Evolutionary conservation across 176 grass and related monocot species (phyloP).

Genomic region (Thalia dealbata): DNA sequence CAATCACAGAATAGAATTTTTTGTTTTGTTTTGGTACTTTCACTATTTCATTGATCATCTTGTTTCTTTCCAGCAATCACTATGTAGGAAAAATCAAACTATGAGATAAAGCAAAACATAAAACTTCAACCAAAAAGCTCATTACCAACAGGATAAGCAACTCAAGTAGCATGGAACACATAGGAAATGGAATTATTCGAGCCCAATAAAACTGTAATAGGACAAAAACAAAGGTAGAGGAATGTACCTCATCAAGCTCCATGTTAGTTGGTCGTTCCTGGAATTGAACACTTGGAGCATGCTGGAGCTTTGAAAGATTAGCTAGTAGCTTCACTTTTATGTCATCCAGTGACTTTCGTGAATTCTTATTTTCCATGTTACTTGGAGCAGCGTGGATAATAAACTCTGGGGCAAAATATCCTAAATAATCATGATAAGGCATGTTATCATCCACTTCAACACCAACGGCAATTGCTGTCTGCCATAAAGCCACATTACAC

Average conservation of each 20-base stretch:
- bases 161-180: too few species aligned
- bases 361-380: constrained; percentile 9
- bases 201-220: too few species aligned
- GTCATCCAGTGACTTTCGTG: not conserved
- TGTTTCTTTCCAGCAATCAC: too few species aligned
- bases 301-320: not conserved
- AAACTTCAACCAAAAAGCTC: too few species aligned
- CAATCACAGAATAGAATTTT: too few species aligned
- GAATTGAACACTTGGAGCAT: constrained; percentile 3
- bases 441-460: constrained; percentile 5
- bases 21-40: too few species aligned
- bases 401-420: constrained; percentile 4
- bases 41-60: too few species aligned
- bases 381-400: not conserved
- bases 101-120: too few species aligned
- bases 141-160: too few species aligned
- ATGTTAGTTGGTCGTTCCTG: not conserved
- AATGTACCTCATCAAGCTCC: not conserved
- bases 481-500: not conserved
- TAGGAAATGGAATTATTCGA: too few species aligned
- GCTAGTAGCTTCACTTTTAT: not conserved
- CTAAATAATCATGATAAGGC: not conserved
- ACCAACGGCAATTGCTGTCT: constrained; percentile 9
- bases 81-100: too few species aligned
- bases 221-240: not conserved